A percentile compares a stretch with the other conserved stretches of the same genome.
Conservation (phyloP, 163 green algal species). For the Picocystis sp. region DNA sequence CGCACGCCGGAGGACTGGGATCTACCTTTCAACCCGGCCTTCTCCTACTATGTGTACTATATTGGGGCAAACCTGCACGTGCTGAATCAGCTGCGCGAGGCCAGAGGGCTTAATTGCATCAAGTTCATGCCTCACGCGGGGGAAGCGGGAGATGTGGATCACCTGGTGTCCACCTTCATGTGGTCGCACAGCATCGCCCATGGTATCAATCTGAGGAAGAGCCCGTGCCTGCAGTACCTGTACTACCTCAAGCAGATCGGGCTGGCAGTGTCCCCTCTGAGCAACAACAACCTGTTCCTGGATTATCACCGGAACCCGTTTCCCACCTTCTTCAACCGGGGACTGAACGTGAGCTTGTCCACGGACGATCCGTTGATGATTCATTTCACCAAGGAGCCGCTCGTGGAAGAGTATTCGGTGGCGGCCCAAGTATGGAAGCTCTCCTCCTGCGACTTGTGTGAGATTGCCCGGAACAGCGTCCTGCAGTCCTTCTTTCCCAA, state of each 20-base stretch:
- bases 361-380: constrained; percentile 51
- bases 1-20: constrained; percentile 65
- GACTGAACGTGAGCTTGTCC: constrained; percentile 46
- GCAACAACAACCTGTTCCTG: constrained; percentile 98
- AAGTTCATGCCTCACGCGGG: constrained; percentile 27
- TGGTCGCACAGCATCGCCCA: constrained; percentile 94
- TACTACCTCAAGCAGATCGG: constrained; percentile 81
- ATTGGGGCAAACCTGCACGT: constrained; percentile 91
- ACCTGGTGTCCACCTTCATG: constrained; percentile 79
- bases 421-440: constrained; percentile 90
- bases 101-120: constrained; percentile 24
- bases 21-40: constrained; percentile 90
- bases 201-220: constrained; percentile 97
- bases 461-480: constrained; percentile 89
- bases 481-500: constrained; percentile 24
- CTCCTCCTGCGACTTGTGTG: constrained; percentile 83
- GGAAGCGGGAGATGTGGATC: constrained; percentile 93
- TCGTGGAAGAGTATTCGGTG: constrained; percentile 87
- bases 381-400: constrained; percentile 96
- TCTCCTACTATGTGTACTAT: constrained; percentile 90
- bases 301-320: constrained; percentile 99
- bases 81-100: constrained; percentile 74
- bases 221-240: constrained; percentile 73
- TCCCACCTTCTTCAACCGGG: constrained; percentile 88
- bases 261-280: constrained; percentile 92